phyloP scores from a whole-genome alignment of 202 grass and related monocot genomes.

The Miscanthus sacchariflorus region DNA sequence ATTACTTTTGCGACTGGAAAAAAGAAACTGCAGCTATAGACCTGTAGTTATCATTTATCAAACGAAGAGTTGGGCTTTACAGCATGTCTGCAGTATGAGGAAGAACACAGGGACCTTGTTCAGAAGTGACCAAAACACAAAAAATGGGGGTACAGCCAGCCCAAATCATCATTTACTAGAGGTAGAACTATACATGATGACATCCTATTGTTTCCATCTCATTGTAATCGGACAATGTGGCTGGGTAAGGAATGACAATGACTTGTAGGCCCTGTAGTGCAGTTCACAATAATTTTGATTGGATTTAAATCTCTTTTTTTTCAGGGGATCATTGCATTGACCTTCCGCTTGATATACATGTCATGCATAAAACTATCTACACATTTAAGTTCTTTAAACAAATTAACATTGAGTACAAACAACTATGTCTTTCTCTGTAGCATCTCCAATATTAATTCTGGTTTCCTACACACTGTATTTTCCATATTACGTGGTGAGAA shows the following conservation, averaged over 20 bases:
- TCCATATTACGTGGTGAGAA: conserved; percentile 6
- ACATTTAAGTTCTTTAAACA: background rate
- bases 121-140: background rate
- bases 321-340: background rate
- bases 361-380: background rate
- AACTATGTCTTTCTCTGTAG: conserved; percentile 62
- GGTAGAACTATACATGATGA: background rate
- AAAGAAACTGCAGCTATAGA: too few species aligned
- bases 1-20: too few species aligned
- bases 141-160: background rate
- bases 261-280: background rate
- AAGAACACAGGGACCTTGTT: background rate
- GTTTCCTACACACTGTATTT: conserved; percentile 44
- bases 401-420: background rate
- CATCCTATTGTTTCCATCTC: background rate
- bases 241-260: background rate
- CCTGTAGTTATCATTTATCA: background rate
- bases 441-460: conserved; percentile 72
- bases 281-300: background rate
- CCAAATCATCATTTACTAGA: background rate
- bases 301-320: background rate
- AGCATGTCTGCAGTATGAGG: background rate
- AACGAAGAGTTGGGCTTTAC: background rate
- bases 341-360: background rate
- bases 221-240: background rate